phyloP scores from a whole-genome alignment of 139 green algal genomes.

The Auxenochlorella pyrenoidosa region DNA sequence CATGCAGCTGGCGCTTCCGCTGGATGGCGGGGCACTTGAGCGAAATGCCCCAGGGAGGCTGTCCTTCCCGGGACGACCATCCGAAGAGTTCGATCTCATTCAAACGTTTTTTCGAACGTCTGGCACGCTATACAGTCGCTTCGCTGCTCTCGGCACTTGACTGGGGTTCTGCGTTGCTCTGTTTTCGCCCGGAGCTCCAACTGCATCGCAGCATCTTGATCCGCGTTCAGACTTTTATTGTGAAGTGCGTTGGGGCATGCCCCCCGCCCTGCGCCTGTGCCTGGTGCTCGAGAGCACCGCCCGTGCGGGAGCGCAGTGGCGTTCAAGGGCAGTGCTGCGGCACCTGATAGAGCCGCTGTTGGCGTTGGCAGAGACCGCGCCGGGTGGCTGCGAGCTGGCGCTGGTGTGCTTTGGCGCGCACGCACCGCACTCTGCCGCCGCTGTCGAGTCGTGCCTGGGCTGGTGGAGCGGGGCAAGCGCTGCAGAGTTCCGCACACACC shows the following conservation, averaged over 20 bases:
- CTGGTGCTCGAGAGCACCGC: slow-evolving; percentile 10
- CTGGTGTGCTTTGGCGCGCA: slow-evolving; percentile 29
- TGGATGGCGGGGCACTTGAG: too few relatives aligned
- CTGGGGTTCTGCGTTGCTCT: too few relatives aligned
- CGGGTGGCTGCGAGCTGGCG: not conserved
- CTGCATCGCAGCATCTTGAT: too few relatives aligned
- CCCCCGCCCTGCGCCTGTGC: slow-evolving; percentile 2
- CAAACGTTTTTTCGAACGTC: too few relatives aligned
- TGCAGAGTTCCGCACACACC: not conserved
- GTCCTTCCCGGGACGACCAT: too few relatives aligned
- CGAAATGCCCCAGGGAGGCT: too few relatives aligned
- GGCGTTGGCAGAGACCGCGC: not conserved
- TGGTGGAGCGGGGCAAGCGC: not conserved
- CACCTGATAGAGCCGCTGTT: slow-evolving; percentile 10
- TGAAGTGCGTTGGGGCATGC: not conserved
- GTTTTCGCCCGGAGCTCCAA: too few relatives aligned
- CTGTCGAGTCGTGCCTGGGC: not conserved
- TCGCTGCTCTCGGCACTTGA: too few relatives aligned
- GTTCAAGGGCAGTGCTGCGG: not conserved
- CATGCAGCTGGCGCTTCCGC: too few relatives aligned
- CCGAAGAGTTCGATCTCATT: too few relatives aligned
- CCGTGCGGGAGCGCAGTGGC: not conserved
- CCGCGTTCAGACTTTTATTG: too few relatives aligned
- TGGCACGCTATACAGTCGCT: too few relatives aligned
- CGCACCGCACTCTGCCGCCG: not conserved